Conservation (phyloP, 164 flowering plant genomes). For the Dillenia suffruticosa region DNA sequence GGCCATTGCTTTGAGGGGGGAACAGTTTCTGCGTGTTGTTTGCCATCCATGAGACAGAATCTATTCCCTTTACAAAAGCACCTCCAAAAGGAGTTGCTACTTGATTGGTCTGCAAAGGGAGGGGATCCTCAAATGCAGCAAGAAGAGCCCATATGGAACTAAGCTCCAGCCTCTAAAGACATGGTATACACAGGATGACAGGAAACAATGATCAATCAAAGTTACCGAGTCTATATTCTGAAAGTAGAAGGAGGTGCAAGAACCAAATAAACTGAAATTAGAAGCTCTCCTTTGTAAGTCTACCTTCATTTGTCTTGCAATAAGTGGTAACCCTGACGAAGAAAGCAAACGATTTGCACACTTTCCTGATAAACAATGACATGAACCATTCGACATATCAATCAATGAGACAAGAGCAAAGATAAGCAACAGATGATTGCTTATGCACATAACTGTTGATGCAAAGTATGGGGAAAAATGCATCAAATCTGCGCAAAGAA, state of each 20-base stretch:
- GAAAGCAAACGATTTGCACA: conserved; percentile 93
- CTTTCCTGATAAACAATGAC: conserved; percentile 50
- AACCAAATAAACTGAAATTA: background rate
- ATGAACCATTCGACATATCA: too few relatives aligned
- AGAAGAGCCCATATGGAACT: conserved; percentile 97
- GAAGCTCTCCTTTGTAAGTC: background rate
- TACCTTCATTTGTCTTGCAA: conserved; percentile 98
- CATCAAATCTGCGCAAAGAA: too few relatives aligned
- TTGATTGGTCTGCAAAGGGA: conserved; percentile 42
- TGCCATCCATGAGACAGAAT: conserved; percentile 93
- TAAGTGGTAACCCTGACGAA: conserved; percentile 81
- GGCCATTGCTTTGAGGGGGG: conserved; percentile 34
- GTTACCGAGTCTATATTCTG: background rate
- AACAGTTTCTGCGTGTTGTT: conserved; percentile 75
- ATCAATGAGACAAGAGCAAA: too few relatives aligned
- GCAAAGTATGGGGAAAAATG: too few relatives aligned
- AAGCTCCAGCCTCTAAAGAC: conserved; percentile 68
- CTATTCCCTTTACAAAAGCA: conserved; percentile 90
- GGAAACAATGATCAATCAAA: conserved; percentile 3
- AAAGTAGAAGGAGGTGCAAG: conserved; percentile 3
- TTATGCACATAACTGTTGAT: too few relatives aligned
- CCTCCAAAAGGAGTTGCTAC: conserved; percentile 61
- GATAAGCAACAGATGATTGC: too few relatives aligned
- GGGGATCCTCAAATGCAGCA: conserved; percentile 93
- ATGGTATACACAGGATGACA: conserved; percentile 5